Base-by-base conservation (phyloP, 2,329 filamentous ascomycete genomes). In the Simplicillium sp. region DNA sequence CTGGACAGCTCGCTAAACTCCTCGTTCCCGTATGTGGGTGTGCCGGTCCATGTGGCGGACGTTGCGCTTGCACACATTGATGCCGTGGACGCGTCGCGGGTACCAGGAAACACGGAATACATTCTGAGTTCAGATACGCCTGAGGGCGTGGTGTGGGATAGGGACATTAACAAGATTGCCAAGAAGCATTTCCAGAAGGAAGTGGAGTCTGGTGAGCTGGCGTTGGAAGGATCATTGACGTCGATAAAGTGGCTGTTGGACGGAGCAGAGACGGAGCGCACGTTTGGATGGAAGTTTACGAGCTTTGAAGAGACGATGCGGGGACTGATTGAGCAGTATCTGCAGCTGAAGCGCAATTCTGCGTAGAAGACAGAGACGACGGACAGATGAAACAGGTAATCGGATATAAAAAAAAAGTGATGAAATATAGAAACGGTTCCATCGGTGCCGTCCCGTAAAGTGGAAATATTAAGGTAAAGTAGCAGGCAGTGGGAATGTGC, bases 61-160 rank as follows among this genome's bases (percentile, higher is more conserved):
- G 44, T 48, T 16, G 46, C 46, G 5, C 42, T 40, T 16, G 46
- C 46, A 3, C 44, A 45, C 16, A 37, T 48, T n/a, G 46, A 48
- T 12, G 44, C 46, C 3, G 40, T 43, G 4, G 35, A 46, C n/a
- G 31, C 15, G 11, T 13, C 25, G 11, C 44, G 33, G 5, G 29
- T 43, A 11, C 42, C 42, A 13, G 44, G 46, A 7, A 48, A 48
- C 28, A 28, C 38, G 1, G 46, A 48, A 13, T 48, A 42, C n/a
- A 45, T 48, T 13, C 20, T 25, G 20, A 25, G 20, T 9, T 25
- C 20, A 25, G 20, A 25, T 9, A 25, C 20, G 5, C 20, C 40
- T 3, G 37, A 46, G 3, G 44, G 46, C 3, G 32, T 46, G 11
- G 40, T 31, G 4, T 48, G 46, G 46, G 38, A 46, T 20, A 29